phyloP scores from a whole-genome alignment of 1,284 basidiomycete species.

The Bjerkandera adusta region DNA sequence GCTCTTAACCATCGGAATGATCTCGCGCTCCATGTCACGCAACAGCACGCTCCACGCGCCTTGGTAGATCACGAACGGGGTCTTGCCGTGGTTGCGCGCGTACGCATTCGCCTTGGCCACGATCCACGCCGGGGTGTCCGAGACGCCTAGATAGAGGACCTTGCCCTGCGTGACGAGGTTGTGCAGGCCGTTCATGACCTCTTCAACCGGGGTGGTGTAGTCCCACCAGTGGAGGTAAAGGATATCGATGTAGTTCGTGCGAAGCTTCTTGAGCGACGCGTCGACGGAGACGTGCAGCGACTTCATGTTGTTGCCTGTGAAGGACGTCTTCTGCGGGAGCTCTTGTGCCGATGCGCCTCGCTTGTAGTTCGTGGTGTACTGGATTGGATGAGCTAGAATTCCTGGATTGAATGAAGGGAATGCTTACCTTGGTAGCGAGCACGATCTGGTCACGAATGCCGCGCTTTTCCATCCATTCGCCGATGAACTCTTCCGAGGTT shows the following conservation, averaged over 20 bases:
- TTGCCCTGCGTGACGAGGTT: constrained; percentile 34
- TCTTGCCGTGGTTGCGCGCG: constrained; percentile 29
- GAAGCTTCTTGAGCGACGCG: constrained; percentile 40
- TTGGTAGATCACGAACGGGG: constrained; percentile 48
- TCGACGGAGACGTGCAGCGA: constrained; percentile 32
- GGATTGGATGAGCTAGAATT: not conserved
- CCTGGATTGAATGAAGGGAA: not conserved
- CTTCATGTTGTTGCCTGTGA: constrained; percentile 36
- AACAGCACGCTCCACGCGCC: constrained; percentile 43
- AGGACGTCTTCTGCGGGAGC: constrained; percentile 30
- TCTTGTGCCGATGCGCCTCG: constrained; percentile 12
- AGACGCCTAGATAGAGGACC: constrained; percentile 37
- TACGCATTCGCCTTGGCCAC: constrained; percentile 52
- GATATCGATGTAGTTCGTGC: constrained; percentile 43
- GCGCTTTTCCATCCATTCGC: constrained; percentile 41
- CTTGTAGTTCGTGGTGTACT: constrained; percentile 37
- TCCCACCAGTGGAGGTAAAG: constrained; percentile 47
- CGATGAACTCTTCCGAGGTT: constrained; percentile 32
- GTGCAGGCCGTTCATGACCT: constrained; percentile 48
- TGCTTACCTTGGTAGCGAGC: constrained; percentile 38
- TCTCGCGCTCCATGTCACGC: constrained; percentile 47
- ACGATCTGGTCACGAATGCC: constrained; percentile 42
- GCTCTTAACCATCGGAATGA: constrained; percentile 44
- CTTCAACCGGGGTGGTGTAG: constrained; percentile 50
- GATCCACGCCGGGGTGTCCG: constrained; percentile 53